Evolutionary conservation across 2,329 filamentous ascomycete genomes (phyloP).

Genomic region (Alternaria arbusti): DNA sequence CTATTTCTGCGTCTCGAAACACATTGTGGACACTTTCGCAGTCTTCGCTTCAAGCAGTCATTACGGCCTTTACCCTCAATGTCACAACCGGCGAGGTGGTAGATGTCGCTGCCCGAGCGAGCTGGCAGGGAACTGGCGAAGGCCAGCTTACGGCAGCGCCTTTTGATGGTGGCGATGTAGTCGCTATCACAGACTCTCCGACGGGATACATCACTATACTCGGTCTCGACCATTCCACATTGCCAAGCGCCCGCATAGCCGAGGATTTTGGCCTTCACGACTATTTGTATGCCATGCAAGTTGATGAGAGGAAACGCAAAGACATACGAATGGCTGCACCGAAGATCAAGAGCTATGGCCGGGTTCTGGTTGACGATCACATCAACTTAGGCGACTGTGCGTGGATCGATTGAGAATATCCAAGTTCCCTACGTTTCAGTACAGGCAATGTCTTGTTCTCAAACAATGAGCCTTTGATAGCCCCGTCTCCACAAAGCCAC

Average conservation of each 20-base stretch:
- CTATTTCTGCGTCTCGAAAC: conserved; percentile 23
- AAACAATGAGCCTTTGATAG: neutral
- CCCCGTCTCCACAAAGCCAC: neutral
- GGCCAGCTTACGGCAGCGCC: conserved; percentile 21
- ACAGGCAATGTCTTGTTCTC: neutral
- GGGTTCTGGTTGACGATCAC: conserved; percentile 2
- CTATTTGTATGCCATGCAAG: neutral
- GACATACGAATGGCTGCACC: neutral
- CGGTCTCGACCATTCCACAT: conserved; percentile 14
- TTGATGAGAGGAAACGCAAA: neutral
- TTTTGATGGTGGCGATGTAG: conserved; percentile 19
- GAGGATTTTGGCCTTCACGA: neutral
- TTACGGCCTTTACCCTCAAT: conserved; percentile 26
- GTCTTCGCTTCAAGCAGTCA: conserved; percentile 17
- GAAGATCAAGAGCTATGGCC: conserved; percentile 13
- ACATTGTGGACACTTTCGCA: conserved; percentile 32
- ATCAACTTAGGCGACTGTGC: conserved; percentile 4
- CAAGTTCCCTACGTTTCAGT: neutral
- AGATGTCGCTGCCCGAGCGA: conserved; percentile 19
- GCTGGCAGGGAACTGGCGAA: conserved; percentile 19
- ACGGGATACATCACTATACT: conserved; percentile 24
- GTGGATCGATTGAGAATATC: conserved; percentile 11
- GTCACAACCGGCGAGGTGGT: conserved; percentile 25
- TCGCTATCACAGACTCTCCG: conserved; percentile 27
- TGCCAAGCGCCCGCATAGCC: neutral